Evolutionary conservation across 306 rosid species (phyloP).

Genomic region (Cucurbita argyrosperma): DNA sequence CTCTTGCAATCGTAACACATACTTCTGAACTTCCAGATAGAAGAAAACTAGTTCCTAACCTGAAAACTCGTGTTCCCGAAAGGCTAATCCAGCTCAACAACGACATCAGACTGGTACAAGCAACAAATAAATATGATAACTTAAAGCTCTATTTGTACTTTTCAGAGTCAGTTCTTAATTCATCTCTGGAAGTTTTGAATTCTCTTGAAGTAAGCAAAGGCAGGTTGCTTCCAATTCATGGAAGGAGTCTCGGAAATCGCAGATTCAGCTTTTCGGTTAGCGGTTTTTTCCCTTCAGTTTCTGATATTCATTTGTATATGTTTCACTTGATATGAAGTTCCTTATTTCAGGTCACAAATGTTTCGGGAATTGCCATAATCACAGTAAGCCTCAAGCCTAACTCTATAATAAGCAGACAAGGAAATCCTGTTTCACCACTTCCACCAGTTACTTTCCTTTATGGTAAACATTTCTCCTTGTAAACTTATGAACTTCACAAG

Average conservation of each 20-base stretch:
- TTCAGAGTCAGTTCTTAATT: conserved; percentile 60
- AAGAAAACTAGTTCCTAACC: conserved; percentile 43
- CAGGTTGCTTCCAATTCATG: conserved; percentile 29
- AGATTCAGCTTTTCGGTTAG: conserved; percentile 79
- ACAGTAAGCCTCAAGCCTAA: conserved; percentile 42
- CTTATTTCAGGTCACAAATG: conserved; percentile 40
- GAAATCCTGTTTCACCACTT: conserved; percentile 60
- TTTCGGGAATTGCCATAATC: conserved; percentile 41
- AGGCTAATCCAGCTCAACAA: conserved; percentile 46
- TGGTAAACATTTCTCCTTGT: conserved; percentile 28
- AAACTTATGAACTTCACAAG: background rate
- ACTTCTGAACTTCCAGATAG: conserved; percentile 37
- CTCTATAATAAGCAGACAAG: conserved; percentile 55
- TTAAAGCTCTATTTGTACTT: conserved; percentile 57
- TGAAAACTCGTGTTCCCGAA: conserved; percentile 56
- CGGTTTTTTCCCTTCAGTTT: background rate
- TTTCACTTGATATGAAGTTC: background rate
- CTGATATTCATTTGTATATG: background rate
- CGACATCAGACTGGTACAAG: conserved; percentile 64
- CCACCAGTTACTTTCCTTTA: conserved; percentile 62
- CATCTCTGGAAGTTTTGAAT: conserved; percentile 48
- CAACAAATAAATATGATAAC: conserved; percentile 48
- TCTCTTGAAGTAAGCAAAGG: conserved; percentile 52
- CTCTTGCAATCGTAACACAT: background rate
- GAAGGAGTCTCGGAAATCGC: conserved; percentile 32